A percentile compares a stretch with the other conserved stretches of the same genome.
phyloP scores from a whole-genome alignment of 169 alveolate species.

The Cryptosporidium baileyi region DNA sequence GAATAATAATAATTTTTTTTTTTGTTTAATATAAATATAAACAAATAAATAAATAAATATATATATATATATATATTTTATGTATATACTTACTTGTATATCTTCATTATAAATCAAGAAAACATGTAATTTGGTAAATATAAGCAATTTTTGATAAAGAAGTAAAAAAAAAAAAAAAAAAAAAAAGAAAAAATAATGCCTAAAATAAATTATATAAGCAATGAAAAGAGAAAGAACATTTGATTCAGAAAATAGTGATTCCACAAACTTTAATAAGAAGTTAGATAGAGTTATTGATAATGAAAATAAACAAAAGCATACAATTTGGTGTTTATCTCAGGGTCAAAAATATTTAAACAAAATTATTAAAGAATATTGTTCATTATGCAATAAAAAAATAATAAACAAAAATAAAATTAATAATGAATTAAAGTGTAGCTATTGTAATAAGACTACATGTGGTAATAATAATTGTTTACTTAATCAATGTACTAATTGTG shows the following conservation, averaged over 20 bases:
- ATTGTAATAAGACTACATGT: conserved; percentile 32
- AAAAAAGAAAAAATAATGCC: no score
- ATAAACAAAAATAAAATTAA: neutral
- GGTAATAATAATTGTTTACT: neutral
- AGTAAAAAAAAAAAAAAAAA: no score
- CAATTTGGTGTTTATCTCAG: conserved; percentile 46
- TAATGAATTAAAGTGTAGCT: neutral
- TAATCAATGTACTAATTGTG: conserved; percentile 16
- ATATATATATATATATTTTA: no score
- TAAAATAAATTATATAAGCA: no score
- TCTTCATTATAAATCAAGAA: no score
- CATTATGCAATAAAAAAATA: conserved; percentile 7
- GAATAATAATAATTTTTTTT: neutral
- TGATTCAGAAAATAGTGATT: neutral
- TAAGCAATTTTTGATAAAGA: no score
- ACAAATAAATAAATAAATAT: no score
- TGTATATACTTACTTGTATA: neutral
- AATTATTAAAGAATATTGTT: conserved; percentile 6
- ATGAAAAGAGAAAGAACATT: conserved; percentile 48
- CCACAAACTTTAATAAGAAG: neutral
- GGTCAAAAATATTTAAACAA: conserved; percentile 8
- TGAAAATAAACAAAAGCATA: conserved; percentile 25
- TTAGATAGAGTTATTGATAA: conserved; percentile 50
- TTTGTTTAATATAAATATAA: no score
- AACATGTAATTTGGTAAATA: no score